Evolutionary conservation across 2,329 filamentous ascomycete species (phyloP).

Genomic region (Hymenoscyphus salicellus): DNA sequence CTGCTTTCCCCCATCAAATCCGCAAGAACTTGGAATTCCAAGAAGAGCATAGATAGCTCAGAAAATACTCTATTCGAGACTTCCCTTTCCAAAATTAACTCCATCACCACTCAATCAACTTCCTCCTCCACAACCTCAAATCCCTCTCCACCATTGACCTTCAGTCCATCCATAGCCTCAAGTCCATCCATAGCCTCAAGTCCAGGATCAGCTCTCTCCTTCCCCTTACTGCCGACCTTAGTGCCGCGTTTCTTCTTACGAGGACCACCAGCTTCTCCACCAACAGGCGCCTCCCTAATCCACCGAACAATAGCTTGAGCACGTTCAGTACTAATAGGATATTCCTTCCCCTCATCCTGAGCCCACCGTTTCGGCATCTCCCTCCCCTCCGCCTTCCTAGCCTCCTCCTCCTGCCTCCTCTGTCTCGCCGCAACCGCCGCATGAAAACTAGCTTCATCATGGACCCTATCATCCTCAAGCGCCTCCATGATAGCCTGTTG

Average conservation of each 20-base stretch:
- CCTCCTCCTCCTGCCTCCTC: slow-evolving; percentile 53
- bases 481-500: slow-evolving; percentile 66
- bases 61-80: too few relatives aligned
- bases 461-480: slow-evolving; percentile 63
- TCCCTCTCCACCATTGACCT: not conserved
- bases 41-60: too few relatives aligned
- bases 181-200: slow-evolving; percentile 22
- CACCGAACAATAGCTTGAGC: slow-evolving; percentile 67
- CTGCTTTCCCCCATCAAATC: too few relatives aligned
- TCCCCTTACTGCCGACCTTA: slow-evolving; percentile 23
- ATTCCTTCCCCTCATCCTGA: slow-evolving; percentile 64
- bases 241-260: slow-evolving; percentile 40
- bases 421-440: slow-evolving; percentile 61
- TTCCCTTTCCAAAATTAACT: too few relatives aligned
- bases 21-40: too few relatives aligned
- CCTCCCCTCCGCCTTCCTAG: slow-evolving; percentile 28
- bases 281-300: slow-evolving; percentile 58
- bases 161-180: slow-evolving; percentile 15
- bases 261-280: slow-evolving; percentile 34
- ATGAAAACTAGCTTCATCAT: slow-evolving; percentile 64
- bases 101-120: slow-evolving; percentile 25
- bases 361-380: slow-evolving; percentile 54
- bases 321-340: slow-evolving; percentile 66
- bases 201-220: slow-evolving; percentile 14
- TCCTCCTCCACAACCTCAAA: slow-evolving; percentile 33